Conservation (phyloP, 106 monocot species). For the Ottelia alismoides region DNA sequence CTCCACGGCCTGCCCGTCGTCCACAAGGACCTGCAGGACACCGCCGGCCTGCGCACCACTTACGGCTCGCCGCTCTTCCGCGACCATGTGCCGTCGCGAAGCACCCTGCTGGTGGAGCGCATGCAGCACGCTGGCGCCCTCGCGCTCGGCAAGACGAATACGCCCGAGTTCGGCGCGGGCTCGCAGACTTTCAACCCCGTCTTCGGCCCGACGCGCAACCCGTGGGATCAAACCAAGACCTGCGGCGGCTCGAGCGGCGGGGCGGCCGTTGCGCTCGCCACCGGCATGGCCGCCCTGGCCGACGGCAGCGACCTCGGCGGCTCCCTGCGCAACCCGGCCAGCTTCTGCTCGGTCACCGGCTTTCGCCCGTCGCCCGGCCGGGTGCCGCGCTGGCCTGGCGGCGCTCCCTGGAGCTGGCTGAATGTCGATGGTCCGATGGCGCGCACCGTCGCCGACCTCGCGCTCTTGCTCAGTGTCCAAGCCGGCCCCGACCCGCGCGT, state of each 20-base stretch:
- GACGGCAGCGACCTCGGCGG: not conserved
- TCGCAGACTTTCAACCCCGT: not conserved
- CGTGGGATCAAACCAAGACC: not conserved
- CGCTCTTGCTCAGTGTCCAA: not conserved
- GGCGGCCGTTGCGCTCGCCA: not conserved
- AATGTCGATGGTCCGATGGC: not conserved
- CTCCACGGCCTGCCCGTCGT: not conserved
- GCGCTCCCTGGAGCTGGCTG: not conserved
- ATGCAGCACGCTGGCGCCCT: not conserved
- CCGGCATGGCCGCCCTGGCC: not conserved
- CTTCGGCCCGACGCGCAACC: not conserved
- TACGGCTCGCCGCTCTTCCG: not conserved
- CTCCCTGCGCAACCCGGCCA: not conserved
- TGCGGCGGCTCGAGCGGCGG: not conserved
- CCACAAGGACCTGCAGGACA: not conserved
- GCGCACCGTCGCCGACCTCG: not conserved
- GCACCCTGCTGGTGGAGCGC: not conserved
- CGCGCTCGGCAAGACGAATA: not conserved
- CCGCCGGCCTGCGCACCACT: not conserved
- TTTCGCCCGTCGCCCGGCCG: not conserved
- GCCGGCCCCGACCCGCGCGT: no score
- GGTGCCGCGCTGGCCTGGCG: not conserved
- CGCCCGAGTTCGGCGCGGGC: not conserved
- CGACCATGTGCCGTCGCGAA: not conserved
- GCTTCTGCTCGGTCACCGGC: not conserved